Conservation (phyloP, 768 basidiomycete species). For the Sarcomyxa edulis region DNA sequence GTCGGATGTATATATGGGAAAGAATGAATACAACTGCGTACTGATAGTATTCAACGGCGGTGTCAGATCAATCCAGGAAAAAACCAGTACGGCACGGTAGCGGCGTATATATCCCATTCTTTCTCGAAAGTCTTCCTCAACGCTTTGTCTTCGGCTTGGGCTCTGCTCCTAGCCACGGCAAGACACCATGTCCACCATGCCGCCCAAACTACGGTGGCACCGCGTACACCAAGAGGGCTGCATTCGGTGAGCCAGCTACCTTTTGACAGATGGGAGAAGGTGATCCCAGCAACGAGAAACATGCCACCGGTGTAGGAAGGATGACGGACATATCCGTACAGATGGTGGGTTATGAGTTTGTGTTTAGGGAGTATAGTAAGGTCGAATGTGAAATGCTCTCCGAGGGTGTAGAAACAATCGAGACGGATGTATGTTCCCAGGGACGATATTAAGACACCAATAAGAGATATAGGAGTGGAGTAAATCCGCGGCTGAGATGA, state of each 20-base stretch:
- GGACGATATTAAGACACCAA: conserved; percentile 37
- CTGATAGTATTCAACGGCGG: too few species aligned
- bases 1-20: too few species aligned
- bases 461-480: conserved; percentile 37
- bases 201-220: conserved; percentile 21
- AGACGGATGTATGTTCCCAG: conserved; percentile 44
- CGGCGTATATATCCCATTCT: conserved; percentile 42
- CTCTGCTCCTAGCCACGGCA: conserved; percentile 38
- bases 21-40: too few species aligned
- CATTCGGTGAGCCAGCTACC: conserved; percentile 35
- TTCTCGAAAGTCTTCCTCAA: conserved; percentile 35
- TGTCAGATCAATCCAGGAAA: conserved; percentile 33
- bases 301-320: conserved; percentile 44
- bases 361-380: conserved; percentile 50
- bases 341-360: conserved; percentile 35
- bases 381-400: conserved; percentile 53
- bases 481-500: conserved; percentile 24
- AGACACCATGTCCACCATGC: conserved; percentile 40
- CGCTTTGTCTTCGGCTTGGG: conserved; percentile 41
- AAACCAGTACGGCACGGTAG: conserved; percentile 39
- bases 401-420: conserved; percentile 49
- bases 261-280: conserved; percentile 31
- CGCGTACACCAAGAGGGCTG: conserved; percentile 17
- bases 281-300: conserved; percentile 33
- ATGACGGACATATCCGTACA: conserved; percentile 42